Conservation (phyloP, 108 stramenopile genomes). For the Fragilaria crotonensis region DNA sequence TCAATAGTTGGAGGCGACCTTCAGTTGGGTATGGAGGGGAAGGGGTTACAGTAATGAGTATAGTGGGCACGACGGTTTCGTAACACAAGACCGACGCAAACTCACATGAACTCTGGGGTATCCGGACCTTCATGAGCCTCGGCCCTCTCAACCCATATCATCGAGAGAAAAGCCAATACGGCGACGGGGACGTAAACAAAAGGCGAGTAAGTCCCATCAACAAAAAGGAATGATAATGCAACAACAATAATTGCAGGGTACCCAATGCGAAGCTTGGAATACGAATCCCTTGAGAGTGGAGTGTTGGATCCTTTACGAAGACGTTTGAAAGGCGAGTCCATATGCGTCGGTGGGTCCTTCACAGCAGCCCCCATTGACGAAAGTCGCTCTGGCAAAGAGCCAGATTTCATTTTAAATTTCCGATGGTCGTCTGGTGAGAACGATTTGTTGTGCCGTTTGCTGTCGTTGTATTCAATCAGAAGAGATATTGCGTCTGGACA, state of each 20-base stretch:
- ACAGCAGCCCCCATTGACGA: too few species aligned
- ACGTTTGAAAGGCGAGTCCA: too few species aligned
- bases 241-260: not conserved
- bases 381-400: too few species aligned
- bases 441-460: too few species aligned
- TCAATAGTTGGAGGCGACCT: not conserved
- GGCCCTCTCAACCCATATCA: not conserved
- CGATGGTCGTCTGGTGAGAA: too few species aligned
- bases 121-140: not conserved
- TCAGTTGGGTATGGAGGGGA: not conserved
- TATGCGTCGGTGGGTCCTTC: too few species aligned
- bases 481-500: too few species aligned
- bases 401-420: too few species aligned
- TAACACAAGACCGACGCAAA: not conserved
- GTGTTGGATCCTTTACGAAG: conserved; percentile 51
- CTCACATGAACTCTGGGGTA: not conserved
- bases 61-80: not conserved
- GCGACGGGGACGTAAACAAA: not conserved
- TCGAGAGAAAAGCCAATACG: not conserved
- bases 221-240: not conserved
- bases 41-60: not conserved
- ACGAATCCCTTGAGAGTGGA: conserved; percentile 6
- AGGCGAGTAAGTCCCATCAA: not conserved
- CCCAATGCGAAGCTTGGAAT: not conserved
- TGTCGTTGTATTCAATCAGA: too few species aligned